Conservation (phyloP, 2,329 filamentous ascomycete species). For the Phoma herbarum region DNA sequence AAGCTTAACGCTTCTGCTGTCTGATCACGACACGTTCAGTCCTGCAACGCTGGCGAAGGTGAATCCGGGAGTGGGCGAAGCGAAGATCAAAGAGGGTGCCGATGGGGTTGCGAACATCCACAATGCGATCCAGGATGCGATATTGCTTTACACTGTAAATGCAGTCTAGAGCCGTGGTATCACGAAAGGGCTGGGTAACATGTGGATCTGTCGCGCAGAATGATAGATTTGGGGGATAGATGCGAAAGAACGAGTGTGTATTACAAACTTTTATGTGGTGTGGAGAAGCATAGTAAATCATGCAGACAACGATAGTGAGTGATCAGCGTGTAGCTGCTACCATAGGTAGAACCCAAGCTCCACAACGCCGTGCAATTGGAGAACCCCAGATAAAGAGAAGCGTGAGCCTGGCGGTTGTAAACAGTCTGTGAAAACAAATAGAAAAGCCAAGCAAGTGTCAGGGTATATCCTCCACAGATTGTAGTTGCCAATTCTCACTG, state of each 20-base stretch:
- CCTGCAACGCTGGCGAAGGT: conserved; percentile 22
- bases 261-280: conserved; percentile 6
- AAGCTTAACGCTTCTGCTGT: conserved; percentile 25
- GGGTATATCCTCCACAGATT: conserved; percentile 13
- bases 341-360: conserved; percentile 12
- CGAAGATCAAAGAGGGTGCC: conserved; percentile 21
- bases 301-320: not conserved
- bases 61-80: conserved; percentile 13
- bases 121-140: conserved; percentile 26
- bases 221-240: not conserved
- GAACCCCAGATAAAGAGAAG: not conserved
- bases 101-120: conserved; percentile 31
- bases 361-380: not conserved
- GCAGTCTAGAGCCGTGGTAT: not conserved
- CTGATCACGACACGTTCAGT: conserved; percentile 33
- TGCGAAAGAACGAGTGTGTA: not conserved
- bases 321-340: conserved; percentile 18
- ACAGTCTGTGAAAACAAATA: conserved; percentile 1
- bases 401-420: not conserved
- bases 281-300: not conserved
- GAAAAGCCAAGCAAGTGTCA: not conserved
- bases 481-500: not conserved
- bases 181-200: not conserved
- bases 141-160: conserved; percentile 22
- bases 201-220: not conserved